Percentiles rank a stretch among this genome's conserved stretches.
Evolutionary conservation across 306 rosid species (phyloP).

Genomic region (Macrotyloma uniflorum): DNA sequence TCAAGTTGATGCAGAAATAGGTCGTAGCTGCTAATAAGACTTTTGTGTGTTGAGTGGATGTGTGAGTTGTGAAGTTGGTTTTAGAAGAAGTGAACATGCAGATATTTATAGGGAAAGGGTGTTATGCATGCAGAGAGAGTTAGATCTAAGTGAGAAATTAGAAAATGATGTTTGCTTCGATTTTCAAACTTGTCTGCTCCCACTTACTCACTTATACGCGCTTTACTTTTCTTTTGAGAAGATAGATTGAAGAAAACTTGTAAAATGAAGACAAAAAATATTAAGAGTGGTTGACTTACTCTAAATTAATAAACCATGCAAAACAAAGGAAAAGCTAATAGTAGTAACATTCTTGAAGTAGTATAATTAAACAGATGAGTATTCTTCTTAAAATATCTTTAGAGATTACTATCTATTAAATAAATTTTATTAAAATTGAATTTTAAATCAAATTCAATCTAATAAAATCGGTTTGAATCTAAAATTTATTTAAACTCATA

Average conservation of each 20-base stretch:
- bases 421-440: too few relatives aligned
- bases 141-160: neutral
- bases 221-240: neutral
- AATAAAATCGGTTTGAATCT: too few relatives aligned
- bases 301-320: neutral
- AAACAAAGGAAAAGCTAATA: too few relatives aligned
- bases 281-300: constrained; percentile 30
- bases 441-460: too few relatives aligned
- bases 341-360: too few relatives aligned
- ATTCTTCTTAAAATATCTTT: too few relatives aligned
- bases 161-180: neutral
- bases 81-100: constrained; percentile 1
- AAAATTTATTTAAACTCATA: too few relatives aligned
- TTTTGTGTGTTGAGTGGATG: neutral
- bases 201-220: constrained; percentile 7
- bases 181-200: constrained; percentile 45
- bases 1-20: neutral
- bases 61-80: constrained; percentile 10
- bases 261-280: neutral
- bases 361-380: too few relatives aligned
- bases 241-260: neutral
- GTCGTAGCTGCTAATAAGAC: neutral
- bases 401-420: too few relatives aligned
- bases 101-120: constrained; percentile 26
- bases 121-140: constrained; percentile 13